Base-by-base conservation (phyloP, 129 eudicot species). In the Artemisia tridentata region DNA sequence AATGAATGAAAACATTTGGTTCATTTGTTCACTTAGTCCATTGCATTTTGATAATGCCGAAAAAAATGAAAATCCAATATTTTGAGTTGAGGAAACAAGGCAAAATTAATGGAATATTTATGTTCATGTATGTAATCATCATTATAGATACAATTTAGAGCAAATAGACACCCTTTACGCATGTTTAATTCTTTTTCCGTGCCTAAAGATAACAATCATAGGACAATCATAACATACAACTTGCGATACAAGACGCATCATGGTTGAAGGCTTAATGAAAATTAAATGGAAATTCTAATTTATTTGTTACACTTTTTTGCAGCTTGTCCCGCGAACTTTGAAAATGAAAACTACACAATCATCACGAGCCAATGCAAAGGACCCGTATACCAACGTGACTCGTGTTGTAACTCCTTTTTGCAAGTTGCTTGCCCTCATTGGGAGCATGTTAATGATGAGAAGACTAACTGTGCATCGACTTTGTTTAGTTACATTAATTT, bases 321-420 rank as follows among this genome's bases (percentile, higher is more conserved):
- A 91, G 97, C 71, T 49, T 91, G 97, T 71, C 78, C 85, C 0
- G 74, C 88, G 57, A 77, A 91, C 72, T 91, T 91, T 72, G 88
- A 85, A 80, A 73, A 73, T 38, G 80, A 85, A 67, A 88, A 88
- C 90, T 88, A 85, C 79, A 91, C 97, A 0, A 83, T 88, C 75
- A 78, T 91, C 17, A 88, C 97, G 54, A 91, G 92, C 80, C 84
- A 82, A 53, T 91, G 97, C 84, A 91, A 86, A 77, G 97, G 95
- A 57, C 97, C 97, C 0, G 72, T 81, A 7, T 91, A 85, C 88
- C 38, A 75, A 7, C 71, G 83, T 0, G 81, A 80, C 4, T 19
- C 62, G 3, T 91, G 97, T 72, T 91, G 97, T 58, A 45, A 31
- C n/a, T 86, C 96, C 4, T 82, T 91, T 67, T 80, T 85, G 80